Percentiles rank a stretch among this genome's conserved stretches.
phyloP scores from a whole-genome alignment of 2,329 filamentous ascomycete genomes.

The Venturiaceae sp. region DNA sequence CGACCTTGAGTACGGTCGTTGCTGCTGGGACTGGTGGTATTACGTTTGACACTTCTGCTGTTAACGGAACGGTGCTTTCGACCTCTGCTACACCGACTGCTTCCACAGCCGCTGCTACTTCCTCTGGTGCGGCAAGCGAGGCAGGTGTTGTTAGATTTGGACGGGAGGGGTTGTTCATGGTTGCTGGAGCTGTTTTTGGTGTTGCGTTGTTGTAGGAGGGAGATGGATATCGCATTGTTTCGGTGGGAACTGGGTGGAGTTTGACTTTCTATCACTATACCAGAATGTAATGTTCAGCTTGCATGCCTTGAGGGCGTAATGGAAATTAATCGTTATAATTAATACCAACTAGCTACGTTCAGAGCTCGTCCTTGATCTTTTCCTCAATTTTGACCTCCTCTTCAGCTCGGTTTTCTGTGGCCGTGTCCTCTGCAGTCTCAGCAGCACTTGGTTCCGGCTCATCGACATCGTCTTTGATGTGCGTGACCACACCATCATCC shows the following conservation, averaged over 20 bases:
- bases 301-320: background rate
- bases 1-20: background rate
- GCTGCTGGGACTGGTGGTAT: background rate
- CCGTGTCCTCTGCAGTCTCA: background rate
- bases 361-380: background rate
- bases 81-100: background rate
- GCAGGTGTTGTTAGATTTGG: background rate
- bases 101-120: background rate
- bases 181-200: background rate
- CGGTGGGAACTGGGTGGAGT: background rate
- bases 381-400: background rate
- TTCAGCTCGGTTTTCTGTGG: background rate
- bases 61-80: background rate
- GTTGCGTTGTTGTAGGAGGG: background rate
- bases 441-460: background rate
- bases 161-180: background rate
- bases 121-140: background rate
- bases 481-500: background rate
- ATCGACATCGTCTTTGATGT: background rate
- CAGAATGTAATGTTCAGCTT: background rate
- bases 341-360: background rate
- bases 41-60: background rate
- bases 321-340: background rate
- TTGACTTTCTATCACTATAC: background rate
- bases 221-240: background rate